Percentiles rank a stretch among this genome's conserved stretches.
These are phyloP conservation scores for Exophiala viscosa DNA, from an alignment of 2,329 filamentous ascomycete species.

Conservation along the genomic window DNA sequence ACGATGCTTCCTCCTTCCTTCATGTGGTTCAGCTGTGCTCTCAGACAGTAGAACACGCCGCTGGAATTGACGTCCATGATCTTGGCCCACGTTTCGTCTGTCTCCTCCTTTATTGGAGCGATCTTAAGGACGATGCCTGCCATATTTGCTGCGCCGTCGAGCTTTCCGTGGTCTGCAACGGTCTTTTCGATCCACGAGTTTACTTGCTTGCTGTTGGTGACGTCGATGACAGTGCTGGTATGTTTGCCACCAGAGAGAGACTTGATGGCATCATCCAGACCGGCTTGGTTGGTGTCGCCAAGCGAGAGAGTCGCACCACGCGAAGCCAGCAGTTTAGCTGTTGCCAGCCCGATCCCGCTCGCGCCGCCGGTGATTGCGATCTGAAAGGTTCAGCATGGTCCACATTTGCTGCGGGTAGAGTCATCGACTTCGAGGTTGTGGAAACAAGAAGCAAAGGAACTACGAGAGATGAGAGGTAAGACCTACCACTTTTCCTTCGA, in stretches of 20 bases:
- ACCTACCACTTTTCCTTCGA: too few relatives aligned
- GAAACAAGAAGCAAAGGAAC: too few relatives aligned
- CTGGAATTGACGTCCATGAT: constrained; percentile 37
- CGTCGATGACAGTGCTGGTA: background rate
- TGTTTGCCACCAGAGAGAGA: constrained; percentile 9
- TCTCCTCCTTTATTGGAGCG: constrained; percentile 20
- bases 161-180: background rate
- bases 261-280: constrained; percentile 4
- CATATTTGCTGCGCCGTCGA: background rate
- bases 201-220: background rate
- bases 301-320: constrained; percentile 47
- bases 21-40: constrained; percentile 41
- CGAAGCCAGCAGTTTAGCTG: constrained; percentile 43
- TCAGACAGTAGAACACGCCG: constrained; percentile 38
- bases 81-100: background rate
- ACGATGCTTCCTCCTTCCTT: constrained; percentile 36
- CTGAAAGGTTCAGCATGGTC: background rate
- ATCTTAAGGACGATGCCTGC: constrained; percentile 46
- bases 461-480: too few relatives aligned
- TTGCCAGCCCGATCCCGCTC: constrained; percentile 48
- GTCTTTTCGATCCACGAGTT: background rate
- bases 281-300: constrained; percentile 35
- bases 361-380: constrained; percentile 39
- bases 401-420: too few relatives aligned
- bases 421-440: too few relatives aligned